A percentile compares a stretch with the other conserved stretches of the same genome.
phyloP scores from a whole-genome alignment of 306 rosid species.

The Psophocarpus tetragonolobus region DNA sequence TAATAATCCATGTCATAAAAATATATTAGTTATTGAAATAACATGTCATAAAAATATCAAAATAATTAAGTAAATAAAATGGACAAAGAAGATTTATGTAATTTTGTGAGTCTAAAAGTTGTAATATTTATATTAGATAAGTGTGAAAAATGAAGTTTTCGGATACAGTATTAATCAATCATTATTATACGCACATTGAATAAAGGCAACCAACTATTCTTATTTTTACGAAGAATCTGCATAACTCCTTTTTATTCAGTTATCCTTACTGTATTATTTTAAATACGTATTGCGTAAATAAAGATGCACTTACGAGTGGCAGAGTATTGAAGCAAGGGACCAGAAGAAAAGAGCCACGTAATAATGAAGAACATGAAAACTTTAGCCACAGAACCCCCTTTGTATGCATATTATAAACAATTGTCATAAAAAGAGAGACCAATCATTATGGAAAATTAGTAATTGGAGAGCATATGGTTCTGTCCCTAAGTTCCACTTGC shows the following conservation, averaged over 20 bases:
- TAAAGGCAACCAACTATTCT: neutral
- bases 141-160: neutral
- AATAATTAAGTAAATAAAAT: too few relatives aligned
- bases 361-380: constrained; percentile 19
- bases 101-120: too few relatives aligned
- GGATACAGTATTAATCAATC: neutral
- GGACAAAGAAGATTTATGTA: too few relatives aligned
- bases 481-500: constrained; percentile 51
- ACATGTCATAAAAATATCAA: too few relatives aligned
- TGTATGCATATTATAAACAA: constrained; percentile 43
- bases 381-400: constrained; percentile 10
- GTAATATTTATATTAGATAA: too few relatives aligned
- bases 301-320: constrained; percentile 14
- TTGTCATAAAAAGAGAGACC: constrained; percentile 55
- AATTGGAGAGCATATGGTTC: constrained; percentile 52
- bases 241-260: neutral
- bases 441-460: constrained; percentile 36
- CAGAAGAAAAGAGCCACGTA: constrained; percentile 35
- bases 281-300: neutral
- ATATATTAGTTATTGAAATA: too few relatives aligned
- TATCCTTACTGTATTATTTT: neutral
- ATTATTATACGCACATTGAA: neutral
- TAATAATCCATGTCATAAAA: neutral
- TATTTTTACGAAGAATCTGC: neutral
- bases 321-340: neutral